These are phyloP conservation scores for Ceratocystis harringtonii DNA, from an alignment of 2,329 filamentous ascomycete genomes.

Conservation along the genomic window DNA sequence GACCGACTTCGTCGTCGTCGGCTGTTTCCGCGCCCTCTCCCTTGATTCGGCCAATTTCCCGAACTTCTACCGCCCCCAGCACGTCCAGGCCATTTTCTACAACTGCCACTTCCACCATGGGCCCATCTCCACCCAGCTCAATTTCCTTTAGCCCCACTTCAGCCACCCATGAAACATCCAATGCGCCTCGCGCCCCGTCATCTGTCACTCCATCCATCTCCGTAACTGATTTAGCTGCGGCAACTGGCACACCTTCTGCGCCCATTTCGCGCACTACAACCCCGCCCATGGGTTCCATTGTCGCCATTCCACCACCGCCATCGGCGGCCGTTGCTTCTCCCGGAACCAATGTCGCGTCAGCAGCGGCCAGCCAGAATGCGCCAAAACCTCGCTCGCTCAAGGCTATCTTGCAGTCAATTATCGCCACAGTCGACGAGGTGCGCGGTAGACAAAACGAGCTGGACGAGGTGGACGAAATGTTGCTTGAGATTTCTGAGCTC, in stretches of 20 bases:
- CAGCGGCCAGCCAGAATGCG: not conserved
- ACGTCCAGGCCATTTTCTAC: not conserved
- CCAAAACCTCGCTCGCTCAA: constrained; percentile 8
- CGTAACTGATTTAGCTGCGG: constrained; percentile 4
- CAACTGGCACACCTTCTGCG: not conserved
- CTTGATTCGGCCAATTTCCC: constrained; percentile 10
- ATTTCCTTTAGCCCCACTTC: constrained; percentile 2
- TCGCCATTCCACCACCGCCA: not conserved
- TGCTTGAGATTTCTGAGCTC: constrained; percentile 16
- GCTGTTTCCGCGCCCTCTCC: constrained; percentile 2
- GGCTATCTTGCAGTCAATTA: constrained; percentile 13
- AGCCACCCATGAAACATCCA: constrained; percentile 6
- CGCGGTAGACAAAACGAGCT: constrained; percentile 10
- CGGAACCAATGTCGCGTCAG: not conserved
- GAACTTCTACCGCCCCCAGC: constrained; percentile 8
- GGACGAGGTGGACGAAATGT: constrained; percentile 12
- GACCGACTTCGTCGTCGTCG: constrained; percentile 15
- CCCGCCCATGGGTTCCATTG: constrained; percentile 9
- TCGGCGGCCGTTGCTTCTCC: not conserved
- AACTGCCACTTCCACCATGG: constrained; percentile 3
- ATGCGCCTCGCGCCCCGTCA: not conserved
- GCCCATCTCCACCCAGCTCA: constrained; percentile 6
- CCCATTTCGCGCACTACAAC: constrained; percentile 7
- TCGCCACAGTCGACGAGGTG: constrained; percentile 14
- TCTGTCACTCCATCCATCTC: constrained; percentile 11